Percentiles rank a stretch among this genome's conserved stretches.
phyloP scores from a whole-genome alignment of 768 basidiomycete species.

The Russula ochroleuca region DNA sequence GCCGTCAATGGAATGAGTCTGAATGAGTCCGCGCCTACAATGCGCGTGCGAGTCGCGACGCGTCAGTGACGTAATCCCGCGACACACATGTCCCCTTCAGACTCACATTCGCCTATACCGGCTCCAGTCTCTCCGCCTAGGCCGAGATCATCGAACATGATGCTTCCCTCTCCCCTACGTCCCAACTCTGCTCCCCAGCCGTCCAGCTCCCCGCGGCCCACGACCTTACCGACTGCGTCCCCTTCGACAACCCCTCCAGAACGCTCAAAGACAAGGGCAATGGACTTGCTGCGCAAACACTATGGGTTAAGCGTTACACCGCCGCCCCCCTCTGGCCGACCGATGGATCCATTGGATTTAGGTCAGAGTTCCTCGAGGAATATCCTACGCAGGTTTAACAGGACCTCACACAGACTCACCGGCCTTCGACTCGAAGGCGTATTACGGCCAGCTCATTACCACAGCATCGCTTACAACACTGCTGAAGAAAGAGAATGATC shows the following conservation, averaged over 20 bases:
- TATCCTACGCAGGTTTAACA: slow-evolving; percentile 9
- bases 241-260: slow-evolving; percentile 20
- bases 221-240: slow-evolving; percentile 4
- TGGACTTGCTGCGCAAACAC: slow-evolving; percentile 78
- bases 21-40: not conserved
- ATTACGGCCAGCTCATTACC: slow-evolving; percentile 83
- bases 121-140: slow-evolving; percentile 19
- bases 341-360: slow-evolving; percentile 76
- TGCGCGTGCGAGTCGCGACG: not conserved
- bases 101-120: slow-evolving; percentile 7
- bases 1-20: too few relatives aligned
- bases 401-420: slow-evolving; percentile 59
- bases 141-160: slow-evolving; percentile 18
- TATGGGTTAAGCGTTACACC: slow-evolving; percentile 80
- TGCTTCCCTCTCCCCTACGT: slow-evolving; percentile 22
- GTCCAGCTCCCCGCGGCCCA: slow-evolving; percentile 1
- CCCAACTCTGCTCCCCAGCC: slow-evolving; percentile 16
- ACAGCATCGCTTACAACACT: slow-evolving; percentile 69
- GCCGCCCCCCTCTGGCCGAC: slow-evolving; percentile 55
- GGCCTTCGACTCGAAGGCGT: slow-evolving; percentile 76
- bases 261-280: slow-evolving; percentile 44
- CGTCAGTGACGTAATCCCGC: not conserved
- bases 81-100: slow-evolving; percentile 16
- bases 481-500: slow-evolving; percentile 77
- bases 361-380: slow-evolving; percentile 41